Evolutionary conservation across 352 stramenopile species (phyloP).

Genomic region (Globisporangium yorkense): DNA sequence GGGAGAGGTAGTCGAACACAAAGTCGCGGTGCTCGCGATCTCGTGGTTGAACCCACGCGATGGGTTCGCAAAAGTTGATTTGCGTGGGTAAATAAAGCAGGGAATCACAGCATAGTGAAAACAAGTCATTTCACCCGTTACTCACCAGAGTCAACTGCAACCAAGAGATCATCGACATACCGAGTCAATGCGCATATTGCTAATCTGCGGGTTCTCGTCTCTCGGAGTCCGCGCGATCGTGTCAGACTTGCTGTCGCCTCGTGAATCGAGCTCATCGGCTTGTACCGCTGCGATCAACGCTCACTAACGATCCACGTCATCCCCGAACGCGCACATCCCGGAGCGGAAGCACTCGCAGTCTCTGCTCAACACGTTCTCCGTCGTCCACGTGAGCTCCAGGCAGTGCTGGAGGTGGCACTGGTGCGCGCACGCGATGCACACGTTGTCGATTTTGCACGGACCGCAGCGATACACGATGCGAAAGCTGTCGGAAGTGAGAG

Average conservation of each 20-base stretch:
- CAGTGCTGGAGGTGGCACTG: constrained; percentile 58
- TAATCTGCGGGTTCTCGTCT: too few species aligned
- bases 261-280: neutral
- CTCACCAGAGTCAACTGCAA: too few species aligned
- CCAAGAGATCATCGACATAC: too few species aligned
- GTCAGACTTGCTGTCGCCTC: neutral
- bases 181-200: too few species aligned
- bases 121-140: too few species aligned
- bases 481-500: constrained; percentile 67
- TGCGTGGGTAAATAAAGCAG: too few species aligned
- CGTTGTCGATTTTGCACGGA: constrained; percentile 33
- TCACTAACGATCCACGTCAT: neutral
- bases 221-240: too few species aligned
- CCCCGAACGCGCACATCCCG: constrained; percentile 28
- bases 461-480: constrained; percentile 61
- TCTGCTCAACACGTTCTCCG: constrained; percentile 37
- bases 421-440: constrained; percentile 70
- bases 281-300: neutral
- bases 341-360: constrained; percentile 32
- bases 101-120: too few species aligned
- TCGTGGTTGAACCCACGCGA: too few species aligned
- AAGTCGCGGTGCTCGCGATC: too few species aligned
- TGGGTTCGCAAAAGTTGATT: too few species aligned
- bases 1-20: neutral
- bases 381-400: constrained; percentile 50